Base-by-base conservation (phyloP, 2,329 filamentous ascomycete species). In the Canariomyces notabilis region DNA sequence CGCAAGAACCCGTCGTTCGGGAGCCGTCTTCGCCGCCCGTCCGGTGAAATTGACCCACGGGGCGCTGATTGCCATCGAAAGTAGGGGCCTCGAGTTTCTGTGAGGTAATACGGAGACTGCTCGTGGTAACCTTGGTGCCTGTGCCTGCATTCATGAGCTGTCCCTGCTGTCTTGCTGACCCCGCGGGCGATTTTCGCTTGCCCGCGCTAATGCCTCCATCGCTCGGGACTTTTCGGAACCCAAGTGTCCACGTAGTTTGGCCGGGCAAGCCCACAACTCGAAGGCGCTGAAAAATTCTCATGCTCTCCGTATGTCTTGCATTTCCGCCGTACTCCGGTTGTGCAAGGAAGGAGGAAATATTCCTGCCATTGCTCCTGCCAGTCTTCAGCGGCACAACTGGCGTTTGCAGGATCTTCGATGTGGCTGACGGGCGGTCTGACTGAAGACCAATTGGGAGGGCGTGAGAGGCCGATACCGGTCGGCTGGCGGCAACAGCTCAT, bases 21-120 rank as follows among this genome's bases (percentile, higher is more conserved):
- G 26, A n/a, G n/a, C n/a, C n/a, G 8, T 29, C 15, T 29, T 29
- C 37, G 6, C 16, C 21, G 21, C 12, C 16, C n/a, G 18, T 23
- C 6, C 18, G 22, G 35, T 38, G 37, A 23, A 22, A 18, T 44
- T 15, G 26, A 12, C 26, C 14, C 26, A 29, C 22, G 21, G 42
- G 33, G 35, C n/a, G n/a, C n/a, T n/a, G n/a, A n/a, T n/a, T n/a
- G 34, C 22, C 20, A 19, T 29, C n/a, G 20, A 18, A 18, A 21
- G 31, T 22, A 36, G 37, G 35, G 37, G n/a, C n/a, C 12, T 32
- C 41, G 46, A 41, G 54, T 59, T 62, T 59, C 42, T 50, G 48
- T 62, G 58, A 59, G 57, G 59, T 60, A 62, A 62, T 55, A 29
- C 21, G 20, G 37, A 9, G 48, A 53, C 31, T 38, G 34, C 22